These are phyloP conservation scores for Silene coronaria DNA, from an alignment of 179 eudicot genomes.

Conservation along the genomic window DNA sequence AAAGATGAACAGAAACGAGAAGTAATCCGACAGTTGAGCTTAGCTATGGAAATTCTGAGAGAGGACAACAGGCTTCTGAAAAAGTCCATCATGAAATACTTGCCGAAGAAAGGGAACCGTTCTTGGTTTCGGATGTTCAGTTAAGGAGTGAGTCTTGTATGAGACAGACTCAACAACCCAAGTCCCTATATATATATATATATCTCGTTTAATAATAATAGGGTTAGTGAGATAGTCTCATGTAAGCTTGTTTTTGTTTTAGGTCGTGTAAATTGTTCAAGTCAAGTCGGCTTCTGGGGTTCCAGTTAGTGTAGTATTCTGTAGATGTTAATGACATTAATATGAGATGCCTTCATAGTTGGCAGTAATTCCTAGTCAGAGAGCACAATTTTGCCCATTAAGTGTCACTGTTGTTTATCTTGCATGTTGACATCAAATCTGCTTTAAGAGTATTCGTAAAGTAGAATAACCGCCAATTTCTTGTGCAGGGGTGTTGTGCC, in stretches of 20 bases:
- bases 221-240: too few relatives aligned
- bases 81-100: constrained; percentile 27
- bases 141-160: background rate
- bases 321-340: constrained; percentile 14
- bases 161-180: too few relatives aligned
- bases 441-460: too few relatives aligned
- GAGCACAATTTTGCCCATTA: constrained; percentile 14
- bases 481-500: too few relatives aligned
- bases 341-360: constrained; percentile 12
- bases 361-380: constrained; percentile 11
- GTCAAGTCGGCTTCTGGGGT: constrained; percentile 21
- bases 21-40: constrained; percentile 79
- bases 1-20: constrained; percentile 41
- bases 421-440: background rate
- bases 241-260: too few relatives aligned
- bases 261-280: constrained; percentile 35
- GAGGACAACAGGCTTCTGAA: constrained; percentile 60
- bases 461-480: too few relatives aligned
- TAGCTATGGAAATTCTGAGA: constrained; percentile 57
- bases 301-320: constrained; percentile 23
- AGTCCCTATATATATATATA: too few relatives aligned
- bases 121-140: constrained; percentile 27
- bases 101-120: constrained; percentile 36
- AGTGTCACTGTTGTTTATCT: background rate
- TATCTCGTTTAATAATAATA: too few relatives aligned